These are phyloP conservation scores for Eremothecium cymbalariae DNA, from an alignment of 1,139 yeast genomes.

Conservation along the genomic window DNA sequence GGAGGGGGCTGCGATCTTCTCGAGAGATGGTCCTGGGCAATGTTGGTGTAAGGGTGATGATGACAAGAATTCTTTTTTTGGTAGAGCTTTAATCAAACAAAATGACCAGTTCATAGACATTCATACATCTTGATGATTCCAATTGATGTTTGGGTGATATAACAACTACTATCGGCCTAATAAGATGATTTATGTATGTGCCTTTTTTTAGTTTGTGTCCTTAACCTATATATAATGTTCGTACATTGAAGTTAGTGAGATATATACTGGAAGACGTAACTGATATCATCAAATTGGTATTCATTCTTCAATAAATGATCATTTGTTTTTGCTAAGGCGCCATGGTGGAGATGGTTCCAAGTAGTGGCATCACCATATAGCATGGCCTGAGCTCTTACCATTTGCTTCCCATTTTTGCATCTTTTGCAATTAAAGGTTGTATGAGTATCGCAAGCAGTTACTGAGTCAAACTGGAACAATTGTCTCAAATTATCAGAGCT, in stretches of 20 bases:
- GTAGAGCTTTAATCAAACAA: too few species aligned
- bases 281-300: conserved; percentile 55
- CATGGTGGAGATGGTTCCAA: conserved; percentile 84
- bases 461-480: conserved; percentile 60
- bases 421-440: conserved; percentile 85
- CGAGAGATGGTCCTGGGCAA: too few species aligned
- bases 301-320: conserved; percentile 76
- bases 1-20: too few species aligned
- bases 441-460: conserved; percentile 82
- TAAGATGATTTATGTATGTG: too few species aligned
- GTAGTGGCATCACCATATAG: conserved; percentile 96
- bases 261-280: conserved; percentile 87
- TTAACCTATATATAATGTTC: too few species aligned
- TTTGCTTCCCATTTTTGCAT: conserved; percentile 65
- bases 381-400: conserved; percentile 71
- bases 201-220: too few species aligned
- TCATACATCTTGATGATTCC: too few species aligned
- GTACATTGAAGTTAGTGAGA: conserved; percentile 54
- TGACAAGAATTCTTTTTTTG: too few species aligned
- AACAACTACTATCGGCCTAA: neutral
- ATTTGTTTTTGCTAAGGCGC: conserved; percentile 53
- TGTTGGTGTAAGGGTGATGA: too few species aligned
- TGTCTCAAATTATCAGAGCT: conserved; percentile 73
- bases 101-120: too few species aligned
- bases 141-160: too few species aligned